Evolutionary conservation across 306 rosid species (phyloP).

Genomic region (Fragaria iinumae): DNA sequence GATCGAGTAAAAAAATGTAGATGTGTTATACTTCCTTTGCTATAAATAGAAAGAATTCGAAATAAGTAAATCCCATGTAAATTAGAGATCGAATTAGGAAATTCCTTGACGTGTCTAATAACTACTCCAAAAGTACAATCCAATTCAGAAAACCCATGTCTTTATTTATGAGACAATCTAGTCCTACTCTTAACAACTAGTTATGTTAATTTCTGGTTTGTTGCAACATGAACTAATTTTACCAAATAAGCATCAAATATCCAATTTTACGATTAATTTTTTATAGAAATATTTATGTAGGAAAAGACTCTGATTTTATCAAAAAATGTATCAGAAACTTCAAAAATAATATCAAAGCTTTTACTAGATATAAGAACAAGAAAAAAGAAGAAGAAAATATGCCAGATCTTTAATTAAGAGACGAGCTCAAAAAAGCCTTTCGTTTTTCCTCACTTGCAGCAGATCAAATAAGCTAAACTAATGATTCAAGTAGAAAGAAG

Average conservation of each 20-base stretch:
- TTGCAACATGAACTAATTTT: background rate
- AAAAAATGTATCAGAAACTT: background rate
- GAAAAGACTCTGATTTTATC: background rate
- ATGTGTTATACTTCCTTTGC: background rate
- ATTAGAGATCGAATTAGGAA: background rate
- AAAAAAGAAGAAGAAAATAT: background rate
- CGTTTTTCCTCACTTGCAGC: background rate
- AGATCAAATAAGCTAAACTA: background rate
- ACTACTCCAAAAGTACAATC: background rate
- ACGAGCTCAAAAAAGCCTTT: background rate
- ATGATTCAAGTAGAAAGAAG: background rate
- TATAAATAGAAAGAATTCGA: background rate
- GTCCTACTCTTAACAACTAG: background rate
- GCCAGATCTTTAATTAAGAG: constrained; percentile 1
- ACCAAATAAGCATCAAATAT: background rate
- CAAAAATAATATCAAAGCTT: background rate
- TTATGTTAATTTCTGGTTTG: background rate
- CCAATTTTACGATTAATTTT: background rate
- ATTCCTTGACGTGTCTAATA: background rate
- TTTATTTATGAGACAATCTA: background rate
- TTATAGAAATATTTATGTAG: background rate
- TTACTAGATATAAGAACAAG: background rate
- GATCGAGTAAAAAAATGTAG: background rate
- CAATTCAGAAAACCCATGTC: constrained; percentile 1
- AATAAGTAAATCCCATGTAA: background rate